Percentiles rank a stretch among this genome's conserved stretches.
Evolutionary conservation across 371 early-diverging fungal genomes (phyloP).

Genomic region (Rhizopus microsporus): DNA sequence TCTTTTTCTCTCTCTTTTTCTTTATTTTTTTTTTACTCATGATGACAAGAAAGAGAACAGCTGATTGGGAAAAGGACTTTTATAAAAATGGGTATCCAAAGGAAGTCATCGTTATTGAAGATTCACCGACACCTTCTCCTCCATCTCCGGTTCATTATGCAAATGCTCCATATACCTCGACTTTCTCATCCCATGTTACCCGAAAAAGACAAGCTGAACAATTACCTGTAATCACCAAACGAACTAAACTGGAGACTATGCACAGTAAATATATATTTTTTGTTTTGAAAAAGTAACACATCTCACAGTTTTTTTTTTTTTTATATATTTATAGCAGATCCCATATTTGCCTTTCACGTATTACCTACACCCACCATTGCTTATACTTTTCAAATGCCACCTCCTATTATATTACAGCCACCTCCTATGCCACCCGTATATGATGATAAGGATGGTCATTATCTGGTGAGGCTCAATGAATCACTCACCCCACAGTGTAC

Average conservation of each 20-base stretch:
- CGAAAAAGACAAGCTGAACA: too few species aligned
- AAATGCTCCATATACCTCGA: too few species aligned
- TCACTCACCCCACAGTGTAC: constrained; percentile 76
- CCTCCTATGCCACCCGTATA: constrained; percentile 31
- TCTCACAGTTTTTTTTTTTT: too few species aligned
- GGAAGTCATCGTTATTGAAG: constrained; percentile 63
- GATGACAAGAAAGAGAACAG: background rate
- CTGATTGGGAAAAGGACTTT: constrained; percentile 54
- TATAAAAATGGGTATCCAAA: constrained; percentile 58
- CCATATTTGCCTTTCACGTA: background rate
- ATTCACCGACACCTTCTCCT: constrained; percentile 38
- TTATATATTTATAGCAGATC: too few species aligned
- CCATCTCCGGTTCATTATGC: background rate
- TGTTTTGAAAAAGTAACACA: too few species aligned
- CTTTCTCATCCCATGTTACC: too few species aligned
- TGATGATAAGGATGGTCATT: constrained; percentile 95
- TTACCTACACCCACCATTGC: constrained; percentile 10
- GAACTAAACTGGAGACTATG: too few species aligned
- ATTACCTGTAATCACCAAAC: too few species aligned
- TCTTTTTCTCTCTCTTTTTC: too few species aligned
- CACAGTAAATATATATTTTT: too few species aligned
- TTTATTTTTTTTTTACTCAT: too few species aligned
- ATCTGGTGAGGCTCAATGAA: constrained; percentile 73
- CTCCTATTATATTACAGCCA: constrained; percentile 87
- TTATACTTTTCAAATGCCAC: background rate